Percentiles rank a stretch among this genome's conserved stretches.
Evolutionary conservation across 2,329 filamentous ascomycete genomes (phyloP).

Genomic region (Pezicula carpinea): DNA sequence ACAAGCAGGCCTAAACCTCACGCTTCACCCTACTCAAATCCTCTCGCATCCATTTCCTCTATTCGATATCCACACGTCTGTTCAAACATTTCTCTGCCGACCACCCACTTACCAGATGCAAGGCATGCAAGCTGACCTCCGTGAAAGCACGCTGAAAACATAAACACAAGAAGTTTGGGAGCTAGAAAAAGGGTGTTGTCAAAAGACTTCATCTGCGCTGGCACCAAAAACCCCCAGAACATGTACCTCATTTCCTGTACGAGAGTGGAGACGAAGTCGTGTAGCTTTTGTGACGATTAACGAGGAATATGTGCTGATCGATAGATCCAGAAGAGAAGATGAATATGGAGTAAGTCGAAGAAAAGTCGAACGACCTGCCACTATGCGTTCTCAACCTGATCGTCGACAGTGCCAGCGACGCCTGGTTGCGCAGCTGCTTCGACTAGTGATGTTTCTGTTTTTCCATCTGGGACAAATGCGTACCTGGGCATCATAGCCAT

Average conservation of each 20-base stretch:
- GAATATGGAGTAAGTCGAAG: conserved; percentile 6
- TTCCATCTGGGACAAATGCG: conserved; percentile 51
- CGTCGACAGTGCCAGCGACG: conserved; percentile 22
- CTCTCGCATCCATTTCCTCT: conserved; percentile 2
- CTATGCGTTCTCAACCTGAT: conserved; percentile 6
- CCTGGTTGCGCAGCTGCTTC: conserved; percentile 18
- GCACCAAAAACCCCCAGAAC: background rate
- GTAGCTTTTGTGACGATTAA: conserved; percentile 1
- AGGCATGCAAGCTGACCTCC: conserved; percentile 4
- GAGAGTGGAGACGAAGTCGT: too few relatives aligned
- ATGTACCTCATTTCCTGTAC: background rate
- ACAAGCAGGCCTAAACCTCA: conserved; percentile 19
- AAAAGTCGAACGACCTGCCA: conserved; percentile 17
- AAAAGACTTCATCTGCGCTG: background rate
- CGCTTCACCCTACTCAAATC: background rate
- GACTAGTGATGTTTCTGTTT: conserved; percentile 27
- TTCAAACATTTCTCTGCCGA: conserved; percentile 4
- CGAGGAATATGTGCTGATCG: conserved; percentile 5
- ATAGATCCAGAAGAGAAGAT: conserved; percentile 10
- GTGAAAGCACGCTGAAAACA: conserved; percentile 19
- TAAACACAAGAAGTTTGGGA: conserved; percentile 10
- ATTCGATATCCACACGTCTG: background rate
- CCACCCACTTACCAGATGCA: conserved; percentile 16
- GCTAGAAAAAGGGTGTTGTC: conserved; percentile 4
- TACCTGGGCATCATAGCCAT: conserved; percentile 78